These are phyloP conservation scores for Aspergillus amoenus DNA, from an alignment of 2,329 filamentous ascomycete genomes.

Conservation along the genomic window DNA sequence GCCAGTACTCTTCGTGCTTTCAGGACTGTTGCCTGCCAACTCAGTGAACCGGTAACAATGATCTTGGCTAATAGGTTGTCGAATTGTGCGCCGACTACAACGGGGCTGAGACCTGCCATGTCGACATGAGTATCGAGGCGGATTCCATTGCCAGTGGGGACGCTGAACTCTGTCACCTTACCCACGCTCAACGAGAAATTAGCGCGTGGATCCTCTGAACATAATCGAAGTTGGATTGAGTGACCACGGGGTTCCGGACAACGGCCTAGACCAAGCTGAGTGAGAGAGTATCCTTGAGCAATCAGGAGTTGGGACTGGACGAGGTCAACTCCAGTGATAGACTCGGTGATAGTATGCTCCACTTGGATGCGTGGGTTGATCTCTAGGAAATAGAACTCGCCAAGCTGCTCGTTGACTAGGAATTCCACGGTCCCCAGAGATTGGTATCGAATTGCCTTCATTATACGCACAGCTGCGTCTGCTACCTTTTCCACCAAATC, in stretches of 20 bases:
- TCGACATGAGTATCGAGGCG: slow-evolving; percentile 58
- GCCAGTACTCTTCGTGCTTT: slow-evolving; percentile 57
- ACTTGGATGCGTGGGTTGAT: slow-evolving; percentile 62
- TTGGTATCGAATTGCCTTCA: slow-evolving; percentile 51
- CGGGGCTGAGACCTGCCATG: slow-evolving; percentile 34
- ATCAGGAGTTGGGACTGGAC: slow-evolving; percentile 56
- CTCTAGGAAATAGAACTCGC: slow-evolving; percentile 60
- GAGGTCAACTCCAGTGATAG: slow-evolving; percentile 54
- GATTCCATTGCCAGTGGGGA: slow-evolving; percentile 59
- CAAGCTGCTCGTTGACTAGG: slow-evolving; percentile 51
- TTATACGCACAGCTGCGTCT: slow-evolving; percentile 49
- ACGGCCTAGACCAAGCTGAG: slow-evolving; percentile 35
- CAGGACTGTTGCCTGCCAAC: slow-evolving; percentile 52
- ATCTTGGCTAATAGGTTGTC: slow-evolving; percentile 62
- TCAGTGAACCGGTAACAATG: slow-evolving; percentile 53
- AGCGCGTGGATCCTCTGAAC: slow-evolving; percentile 55
- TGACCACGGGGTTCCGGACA: slow-evolving; percentile 17
- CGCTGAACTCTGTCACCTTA: slow-evolving; percentile 54
- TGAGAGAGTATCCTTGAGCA: slow-evolving; percentile 50
- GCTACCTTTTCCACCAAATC: slow-evolving; percentile 51
- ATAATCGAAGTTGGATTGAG: slow-evolving; percentile 58
- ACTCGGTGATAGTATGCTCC: slow-evolving; percentile 62
- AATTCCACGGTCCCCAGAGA: slow-evolving; percentile 67
- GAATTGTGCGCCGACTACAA: slow-evolving; percentile 55
- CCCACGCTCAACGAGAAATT: slow-evolving; percentile 61